Evolutionary conservation across 108 stramenopile genomes (phyloP).

Genomic region (Halocafeteria seosinensis): DNA sequence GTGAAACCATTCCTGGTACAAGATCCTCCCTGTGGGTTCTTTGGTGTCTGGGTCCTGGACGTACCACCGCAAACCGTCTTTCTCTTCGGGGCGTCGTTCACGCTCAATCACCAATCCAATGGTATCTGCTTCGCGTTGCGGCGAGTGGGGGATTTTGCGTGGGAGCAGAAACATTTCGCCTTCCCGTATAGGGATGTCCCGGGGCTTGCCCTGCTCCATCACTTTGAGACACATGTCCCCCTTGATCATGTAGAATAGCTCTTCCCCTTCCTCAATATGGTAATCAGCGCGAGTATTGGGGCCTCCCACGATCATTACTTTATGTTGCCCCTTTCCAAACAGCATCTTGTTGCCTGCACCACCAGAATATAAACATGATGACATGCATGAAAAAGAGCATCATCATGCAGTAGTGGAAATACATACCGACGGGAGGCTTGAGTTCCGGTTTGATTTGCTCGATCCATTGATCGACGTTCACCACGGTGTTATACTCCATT

Average conservation of each 20-base stretch:
- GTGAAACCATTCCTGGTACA: slow-evolving; percentile 16
- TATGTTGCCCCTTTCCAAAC: neutral
- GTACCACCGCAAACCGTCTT: slow-evolving; percentile 14
- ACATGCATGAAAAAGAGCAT: neutral
- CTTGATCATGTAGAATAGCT: slow-evolving; percentile 13
- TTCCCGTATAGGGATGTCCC: slow-evolving; percentile 8
- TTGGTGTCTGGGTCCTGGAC: neutral
- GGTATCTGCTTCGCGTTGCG: slow-evolving; percentile 11
- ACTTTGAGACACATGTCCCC: slow-evolving; percentile 12
- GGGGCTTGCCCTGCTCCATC: slow-evolving; percentile 1
- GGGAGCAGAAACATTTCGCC: slow-evolving; percentile 12
- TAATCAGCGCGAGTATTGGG: slow-evolving; percentile 17
- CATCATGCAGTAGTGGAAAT: neutral
- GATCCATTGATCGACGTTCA: neutral
- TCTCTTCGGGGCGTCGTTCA: slow-evolving; percentile 5
- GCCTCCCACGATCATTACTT: slow-evolving; percentile 20
- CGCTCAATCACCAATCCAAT: slow-evolving; percentile 19
- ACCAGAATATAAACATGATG: neutral
- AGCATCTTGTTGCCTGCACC: neutral
- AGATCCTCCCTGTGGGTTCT: too few species aligned
- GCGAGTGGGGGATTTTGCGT: slow-evolving; percentile 11
- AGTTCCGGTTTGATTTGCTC: neutral
- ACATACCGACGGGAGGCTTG: neutral
- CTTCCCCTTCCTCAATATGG: slow-evolving; percentile 16
- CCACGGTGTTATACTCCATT: neutral